A percentile compares a stretch with the other conserved stretches of the same genome.
phyloP scores from a whole-genome alignment of 148 eudicot species.

The Silene uniflora region DNA sequence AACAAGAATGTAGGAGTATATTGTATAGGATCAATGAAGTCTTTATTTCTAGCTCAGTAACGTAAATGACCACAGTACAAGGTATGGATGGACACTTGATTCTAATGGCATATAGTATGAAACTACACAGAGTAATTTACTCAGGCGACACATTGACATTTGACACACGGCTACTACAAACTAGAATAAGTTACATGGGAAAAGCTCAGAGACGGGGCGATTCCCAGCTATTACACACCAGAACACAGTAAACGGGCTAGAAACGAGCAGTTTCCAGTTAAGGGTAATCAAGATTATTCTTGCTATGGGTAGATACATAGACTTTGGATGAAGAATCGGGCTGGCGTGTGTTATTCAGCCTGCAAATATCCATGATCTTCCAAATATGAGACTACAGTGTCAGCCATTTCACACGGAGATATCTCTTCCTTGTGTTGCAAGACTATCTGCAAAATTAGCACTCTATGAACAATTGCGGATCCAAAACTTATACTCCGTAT shows the following conservation, averaged over 20 bases:
- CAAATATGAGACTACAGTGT: slow-evolving; percentile 62
- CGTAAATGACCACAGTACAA: neutral
- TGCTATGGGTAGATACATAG: slow-evolving; percentile 3
- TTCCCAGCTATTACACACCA: neutral
- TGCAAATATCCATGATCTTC: slow-evolving; percentile 68
- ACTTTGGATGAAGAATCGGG: neutral
- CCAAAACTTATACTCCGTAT: neutral
- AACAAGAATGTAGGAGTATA: neutral
- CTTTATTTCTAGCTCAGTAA: neutral
- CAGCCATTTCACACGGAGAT: slow-evolving; percentile 69
- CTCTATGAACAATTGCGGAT: neutral
- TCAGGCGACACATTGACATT: neutral
- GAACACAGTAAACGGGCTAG: slow-evolving; percentile 13
- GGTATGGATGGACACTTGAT: too few relatives aligned
- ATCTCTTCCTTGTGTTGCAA: slow-evolving; percentile 52
- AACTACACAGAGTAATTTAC: neutral
- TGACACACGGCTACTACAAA: neutral
- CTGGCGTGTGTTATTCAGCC: slow-evolving; percentile 28
- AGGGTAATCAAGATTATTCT: slow-evolving; percentile 6
- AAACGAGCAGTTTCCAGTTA: slow-evolving; percentile 32
- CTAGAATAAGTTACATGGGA: slow-evolving; percentile 3
- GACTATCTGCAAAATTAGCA: slow-evolving; percentile 52
- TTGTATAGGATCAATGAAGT: neutral
- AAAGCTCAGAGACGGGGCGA: neutral
- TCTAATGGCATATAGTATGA: too few relatives aligned